Conservation (phyloP, 805 yeast genomes). For the Metschnikowia arizonensis region DNA sequence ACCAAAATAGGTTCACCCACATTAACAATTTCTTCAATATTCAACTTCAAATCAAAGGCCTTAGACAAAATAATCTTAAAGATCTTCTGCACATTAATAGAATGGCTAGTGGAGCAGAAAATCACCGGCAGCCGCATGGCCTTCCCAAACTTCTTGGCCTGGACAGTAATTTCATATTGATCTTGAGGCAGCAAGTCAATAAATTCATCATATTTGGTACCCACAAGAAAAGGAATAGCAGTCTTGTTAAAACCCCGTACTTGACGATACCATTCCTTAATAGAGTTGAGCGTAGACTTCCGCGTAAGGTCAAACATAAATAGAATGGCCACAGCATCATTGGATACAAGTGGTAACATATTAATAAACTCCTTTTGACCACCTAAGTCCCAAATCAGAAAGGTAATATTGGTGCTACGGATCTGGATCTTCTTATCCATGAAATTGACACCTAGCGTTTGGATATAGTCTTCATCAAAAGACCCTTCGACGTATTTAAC, state of each 20-base stretch:
- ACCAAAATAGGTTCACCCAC: conserved; percentile 90
- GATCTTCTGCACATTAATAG: conserved; percentile 89
- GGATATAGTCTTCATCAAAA: conserved; percentile 87
- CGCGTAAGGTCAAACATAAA: conserved; percentile 87
- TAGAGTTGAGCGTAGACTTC: conserved; percentile 77
- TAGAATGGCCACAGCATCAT: conserved; percentile 86
- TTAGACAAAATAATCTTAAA: conserved; percentile 87
- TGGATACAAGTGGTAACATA: conserved; percentile 89
- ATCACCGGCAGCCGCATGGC: conserved; percentile 85
- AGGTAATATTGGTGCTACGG: conserved; percentile 81
- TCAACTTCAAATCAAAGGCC: conserved; percentile 80
- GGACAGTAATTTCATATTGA: conserved; percentile 77
- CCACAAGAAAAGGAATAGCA: conserved; percentile 87
- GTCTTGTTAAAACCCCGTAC: conserved; percentile 85
- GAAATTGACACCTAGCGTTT: conserved; percentile 91
- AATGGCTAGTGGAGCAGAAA: conserved; percentile 87
- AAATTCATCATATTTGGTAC: conserved; percentile 89
- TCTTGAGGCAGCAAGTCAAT: conserved; percentile 73
- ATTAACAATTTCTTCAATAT: conserved; percentile 76
- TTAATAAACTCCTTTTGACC: conserved; percentile 94
- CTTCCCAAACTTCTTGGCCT: conserved; percentile 77
- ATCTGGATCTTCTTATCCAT: conserved; percentile 86
- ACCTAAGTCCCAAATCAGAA: conserved; percentile 93
- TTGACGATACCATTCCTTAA: conserved; percentile 92
- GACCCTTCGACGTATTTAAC: conserved; percentile 95